A percentile compares a stretch with the other conserved stretches of the same genome.
Evolutionary conservation across 2,329 filamentous ascomycete genomes (phyloP).

Genomic region (Grosmannia penicillata): DNA sequence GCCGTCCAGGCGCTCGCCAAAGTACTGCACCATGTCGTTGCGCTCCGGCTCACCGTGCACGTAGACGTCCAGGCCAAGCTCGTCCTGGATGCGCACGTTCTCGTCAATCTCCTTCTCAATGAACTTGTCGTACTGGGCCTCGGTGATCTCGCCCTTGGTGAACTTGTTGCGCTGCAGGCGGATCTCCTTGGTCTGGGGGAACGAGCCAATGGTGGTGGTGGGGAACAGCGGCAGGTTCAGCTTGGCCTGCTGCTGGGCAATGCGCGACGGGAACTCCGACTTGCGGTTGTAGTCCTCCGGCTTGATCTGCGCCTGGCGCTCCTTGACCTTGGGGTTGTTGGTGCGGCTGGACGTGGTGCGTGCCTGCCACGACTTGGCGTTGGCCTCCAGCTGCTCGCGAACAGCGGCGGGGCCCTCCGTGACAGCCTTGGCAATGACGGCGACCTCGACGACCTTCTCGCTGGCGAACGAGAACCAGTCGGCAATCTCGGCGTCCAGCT

Average conservation of each 20-base stretch:
- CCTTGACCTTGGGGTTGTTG: conserved; percentile 96
- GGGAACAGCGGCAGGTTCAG: conserved; percentile 94
- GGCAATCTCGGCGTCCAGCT: conserved; percentile 79
- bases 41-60: conserved; percentile 99
- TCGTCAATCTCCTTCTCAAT: conserved; percentile 98
- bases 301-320: conserved; percentile 80
- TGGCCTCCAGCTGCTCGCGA: conserved; percentile 81
- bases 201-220: conserved; percentile 97
- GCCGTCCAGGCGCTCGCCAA: conserved; percentile 90
- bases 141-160: conserved; percentile 94
- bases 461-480: conserved; percentile 98
- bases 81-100: conserved; percentile 92
- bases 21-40: conserved; percentile 99
- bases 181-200: conserved; percentile 99
- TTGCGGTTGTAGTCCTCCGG: conserved; percentile 81
- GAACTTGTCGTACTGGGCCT: conserved; percentile 91
- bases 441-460: conserved; percentile 86
- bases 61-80: conserved; percentile 91
- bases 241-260: conserved; percentile 76
- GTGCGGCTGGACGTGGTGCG: conserved; percentile 87
- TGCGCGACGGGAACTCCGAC: conserved; percentile 73
- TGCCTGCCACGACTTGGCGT: conserved; percentile 84
- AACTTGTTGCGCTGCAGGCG: conserved; percentile 94
- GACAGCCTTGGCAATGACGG: conserved; percentile 91
- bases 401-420: conserved; percentile 83